Base-by-base conservation (phyloP, 2,329 filamentous ascomycete species). In the Fusarium phyllophilum region DNA sequence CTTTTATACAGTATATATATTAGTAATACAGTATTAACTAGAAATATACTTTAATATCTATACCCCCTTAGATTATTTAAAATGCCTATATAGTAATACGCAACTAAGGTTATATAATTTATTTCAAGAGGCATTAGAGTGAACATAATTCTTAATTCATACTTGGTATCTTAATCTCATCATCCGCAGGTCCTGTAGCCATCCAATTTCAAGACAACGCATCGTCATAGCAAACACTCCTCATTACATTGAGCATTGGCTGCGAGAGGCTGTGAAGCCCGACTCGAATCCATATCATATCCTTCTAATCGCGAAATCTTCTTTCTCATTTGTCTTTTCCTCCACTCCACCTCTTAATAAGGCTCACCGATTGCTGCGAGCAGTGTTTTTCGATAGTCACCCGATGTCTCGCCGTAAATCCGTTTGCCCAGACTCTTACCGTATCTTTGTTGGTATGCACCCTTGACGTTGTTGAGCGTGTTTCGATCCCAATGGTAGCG, bases 371-470 rank as follows among this genome's bases (percentile, higher is more conserved):
- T 83, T 61, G 87, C 89, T n/a, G 92, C 94, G 73, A 97, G 83
- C 89, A 98, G 87, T 78, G 96, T 83, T 75, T 84, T 89, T 83
- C 93, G 87, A 77, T 96, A 97, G 82, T 97, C 92, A 9, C 95
- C 94, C 70, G 92, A 94, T 10, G 94, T 97, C 86, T 98, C 96
- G 6, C 92, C 90, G 79, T 89, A 89, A 78, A 98, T 93, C 54
- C 94, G 87, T 63, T 86, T 86, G 17, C 89, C 86, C 63, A 98
- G 83, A 71, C 91, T 91, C 77, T 85, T 90, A 75, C 89, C 87
- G 82, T 92, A 97, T 52, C 88, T 88, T 77, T 92, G 89, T 78
- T 91, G 86, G 82, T 95, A 98, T 15, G 93, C 94, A 1, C 86
- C 88, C 83, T 94, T 95, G 65, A 97, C 92, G 75, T 94, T 92